These are phyloP conservation scores for Brassica rapa DNA, from an alignment of 345 rosid species.

Conservation along the genomic window DNA sequence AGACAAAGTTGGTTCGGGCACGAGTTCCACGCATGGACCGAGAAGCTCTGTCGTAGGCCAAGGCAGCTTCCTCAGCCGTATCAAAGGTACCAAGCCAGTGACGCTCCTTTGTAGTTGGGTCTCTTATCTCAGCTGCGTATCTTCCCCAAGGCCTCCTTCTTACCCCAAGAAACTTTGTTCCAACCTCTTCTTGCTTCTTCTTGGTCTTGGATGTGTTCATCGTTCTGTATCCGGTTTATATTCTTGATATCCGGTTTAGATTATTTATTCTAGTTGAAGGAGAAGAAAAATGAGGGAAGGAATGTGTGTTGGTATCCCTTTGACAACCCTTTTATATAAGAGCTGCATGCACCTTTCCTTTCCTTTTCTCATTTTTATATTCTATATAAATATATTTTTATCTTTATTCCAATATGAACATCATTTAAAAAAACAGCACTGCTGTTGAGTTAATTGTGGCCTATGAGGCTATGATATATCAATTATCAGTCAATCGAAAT, in stretches of 20 bases:
- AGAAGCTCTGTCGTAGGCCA: constrained; percentile 84
- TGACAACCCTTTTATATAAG: constrained; percentile 31
- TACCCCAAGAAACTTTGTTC: constrained; percentile 67
- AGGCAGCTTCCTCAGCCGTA: constrained; percentile 80
- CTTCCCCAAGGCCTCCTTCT: constrained; percentile 85
- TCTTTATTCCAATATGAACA: constrained; percentile 14
- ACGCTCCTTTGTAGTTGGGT: constrained; percentile 81
- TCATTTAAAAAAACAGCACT: neutral
- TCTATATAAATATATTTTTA: neutral
- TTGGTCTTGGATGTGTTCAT: constrained; percentile 62
- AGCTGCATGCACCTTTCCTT: constrained; percentile 12
- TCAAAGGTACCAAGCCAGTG: constrained; percentile 90
- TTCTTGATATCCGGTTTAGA: constrained; percentile 5
- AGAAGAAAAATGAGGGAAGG: constrained; percentile 11
- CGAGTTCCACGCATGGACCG: constrained; percentile 75
- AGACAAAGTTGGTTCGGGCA: constrained; percentile 80
- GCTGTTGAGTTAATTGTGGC: constrained; percentile 31
- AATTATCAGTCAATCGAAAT: constrained; percentile 30
- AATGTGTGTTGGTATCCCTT: constrained; percentile 38
- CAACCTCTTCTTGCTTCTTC: constrained; percentile 47
- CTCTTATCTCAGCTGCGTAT: constrained; percentile 82
- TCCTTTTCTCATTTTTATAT: constrained; percentile 8
- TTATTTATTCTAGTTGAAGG: constrained; percentile 9
- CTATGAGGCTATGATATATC: constrained; percentile 28
- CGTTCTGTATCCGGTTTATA: constrained; percentile 7